These are phyloP conservation scores for Circinella umbellata DNA, from an alignment of 371 early-diverging fungal species.

Conservation along the genomic window DNA sequence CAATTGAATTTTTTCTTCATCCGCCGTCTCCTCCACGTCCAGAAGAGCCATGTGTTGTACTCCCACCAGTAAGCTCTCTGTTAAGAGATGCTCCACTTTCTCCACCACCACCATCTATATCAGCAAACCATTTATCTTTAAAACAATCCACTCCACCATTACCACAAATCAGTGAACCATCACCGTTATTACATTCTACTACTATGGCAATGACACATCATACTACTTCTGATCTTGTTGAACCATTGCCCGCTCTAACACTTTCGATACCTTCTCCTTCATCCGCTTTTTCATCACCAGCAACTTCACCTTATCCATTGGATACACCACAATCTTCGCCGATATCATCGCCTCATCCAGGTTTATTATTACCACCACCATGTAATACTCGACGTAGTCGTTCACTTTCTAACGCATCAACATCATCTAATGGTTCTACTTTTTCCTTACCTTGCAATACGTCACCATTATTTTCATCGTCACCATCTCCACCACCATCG, in stretches of 20 bases:
- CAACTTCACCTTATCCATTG: constrained; percentile 17
- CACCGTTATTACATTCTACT: not conserved
- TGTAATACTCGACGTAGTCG: constrained; percentile 24
- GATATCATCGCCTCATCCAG: constrained; percentile 15
- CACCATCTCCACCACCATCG: constrained; percentile 20
- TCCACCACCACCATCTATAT: not conserved
- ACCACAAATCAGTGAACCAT: constrained; percentile 14
- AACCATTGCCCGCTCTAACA: constrained; percentile 15
- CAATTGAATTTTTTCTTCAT: constrained; percentile 32
- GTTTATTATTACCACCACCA: constrained; percentile 26
- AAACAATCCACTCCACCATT: not conserved
- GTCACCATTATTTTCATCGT: constrained; percentile 12
- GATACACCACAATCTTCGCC: constrained; percentile 32
- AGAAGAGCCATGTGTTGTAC: constrained; percentile 10
- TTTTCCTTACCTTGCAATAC: not conserved
- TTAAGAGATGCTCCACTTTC: constrained; percentile 20
- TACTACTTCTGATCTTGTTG: constrained; percentile 13
- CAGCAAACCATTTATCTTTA: not conserved
- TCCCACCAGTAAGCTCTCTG: constrained; percentile 29
- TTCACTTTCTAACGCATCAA: constrained; percentile 40
- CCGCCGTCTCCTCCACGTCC: constrained; percentile 29
- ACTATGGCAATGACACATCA: constrained; percentile 10
- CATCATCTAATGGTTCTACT: constrained; percentile 13
- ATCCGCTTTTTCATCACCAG: constrained; percentile 20
- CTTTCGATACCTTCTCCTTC: constrained; percentile 19